Percentiles rank a stretch among this genome's conserved stretches.
Evolutionary conservation across 352 stramenopile genomes (phyloP).

Genomic region (Globisporangium canariense): DNA sequence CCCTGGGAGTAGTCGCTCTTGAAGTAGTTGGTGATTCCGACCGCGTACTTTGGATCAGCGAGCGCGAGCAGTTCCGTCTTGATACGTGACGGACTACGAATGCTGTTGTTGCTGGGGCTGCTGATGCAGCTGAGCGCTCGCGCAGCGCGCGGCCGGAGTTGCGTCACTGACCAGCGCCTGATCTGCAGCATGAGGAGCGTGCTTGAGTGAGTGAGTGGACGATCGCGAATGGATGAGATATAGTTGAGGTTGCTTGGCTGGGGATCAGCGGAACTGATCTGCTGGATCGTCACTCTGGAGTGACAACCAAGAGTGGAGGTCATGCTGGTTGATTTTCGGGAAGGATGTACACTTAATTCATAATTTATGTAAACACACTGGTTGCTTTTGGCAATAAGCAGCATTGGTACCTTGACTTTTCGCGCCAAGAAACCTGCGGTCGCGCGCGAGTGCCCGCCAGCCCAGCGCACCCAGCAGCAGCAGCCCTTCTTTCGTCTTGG

Average conservation of each 20-base stretch:
- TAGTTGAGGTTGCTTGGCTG: too few species aligned
- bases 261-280: background rate
- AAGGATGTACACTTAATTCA: background rate
- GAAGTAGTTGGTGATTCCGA: constrained; percentile 12
- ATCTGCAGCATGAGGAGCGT: background rate
- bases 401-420: background rate
- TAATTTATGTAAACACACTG: background rate
- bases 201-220: background rate
- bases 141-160: background rate
- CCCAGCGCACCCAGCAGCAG: background rate
- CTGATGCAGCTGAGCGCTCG: background rate
- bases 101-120: background rate
- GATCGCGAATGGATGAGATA: background rate
- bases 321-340: background rate
- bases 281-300: background rate
- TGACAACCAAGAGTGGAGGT: background rate
- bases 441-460: background rate
- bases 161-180: background rate
- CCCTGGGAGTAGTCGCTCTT: constrained; percentile 13
- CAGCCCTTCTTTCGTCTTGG: too few species aligned
- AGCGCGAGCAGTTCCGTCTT: constrained; percentile 10
- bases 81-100: constrained; percentile 1
- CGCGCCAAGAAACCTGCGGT: background rate
- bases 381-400: background rate
- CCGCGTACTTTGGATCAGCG: constrained; percentile 6